phyloP scores from a whole-genome alignment of 345 rosid genomes.

The Linum usitatissimum region DNA sequence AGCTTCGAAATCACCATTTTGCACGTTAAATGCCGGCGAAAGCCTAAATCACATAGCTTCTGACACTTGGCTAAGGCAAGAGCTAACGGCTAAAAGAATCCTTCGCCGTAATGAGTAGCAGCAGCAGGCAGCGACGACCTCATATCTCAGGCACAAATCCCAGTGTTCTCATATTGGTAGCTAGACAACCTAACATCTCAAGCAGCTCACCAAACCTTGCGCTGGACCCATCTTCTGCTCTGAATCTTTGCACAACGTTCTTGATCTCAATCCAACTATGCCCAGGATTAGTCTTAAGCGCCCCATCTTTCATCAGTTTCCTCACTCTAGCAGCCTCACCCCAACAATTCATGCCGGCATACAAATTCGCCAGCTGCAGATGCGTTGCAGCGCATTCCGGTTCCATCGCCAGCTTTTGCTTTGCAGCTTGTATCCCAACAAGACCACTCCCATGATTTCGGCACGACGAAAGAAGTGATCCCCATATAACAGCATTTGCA shows the following conservation, averaged over 20 bases:
- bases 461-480: slow-evolving; percentile 74
- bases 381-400: slow-evolving; percentile 76
- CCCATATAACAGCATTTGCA: slow-evolving; percentile 78
- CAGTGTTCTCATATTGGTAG: slow-evolving; percentile 39
- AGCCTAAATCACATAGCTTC: too few species aligned
- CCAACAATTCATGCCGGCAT: slow-evolving; percentile 59
- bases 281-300: slow-evolving; percentile 60
- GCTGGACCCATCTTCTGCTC: slow-evolving; percentile 56
- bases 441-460: slow-evolving; percentile 57
- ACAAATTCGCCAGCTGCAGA: slow-evolving; percentile 64
- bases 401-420: slow-evolving; percentile 54
- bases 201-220: slow-evolving; percentile 29
- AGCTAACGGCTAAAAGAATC: too few species aligned
- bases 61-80: too few species aligned
- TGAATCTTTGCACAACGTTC: slow-evolving; percentile 48
- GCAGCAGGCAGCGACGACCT: neutral
- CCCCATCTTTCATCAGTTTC: slow-evolving; percentile 71
- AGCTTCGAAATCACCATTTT: too few species aligned
- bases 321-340: slow-evolving; percentile 60
- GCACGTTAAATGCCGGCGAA: too few species aligned
- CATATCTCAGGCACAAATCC: slow-evolving; percentile 18
- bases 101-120: too few species aligned
- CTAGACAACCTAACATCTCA: slow-evolving; percentile 33
- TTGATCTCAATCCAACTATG: slow-evolving; percentile 80
- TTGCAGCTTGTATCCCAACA: slow-evolving; percentile 78